phyloP scores from a whole-genome alignment of 2,329 filamentous ascomycete genomes.

The Clarireedia homoeocarpa region DNA sequence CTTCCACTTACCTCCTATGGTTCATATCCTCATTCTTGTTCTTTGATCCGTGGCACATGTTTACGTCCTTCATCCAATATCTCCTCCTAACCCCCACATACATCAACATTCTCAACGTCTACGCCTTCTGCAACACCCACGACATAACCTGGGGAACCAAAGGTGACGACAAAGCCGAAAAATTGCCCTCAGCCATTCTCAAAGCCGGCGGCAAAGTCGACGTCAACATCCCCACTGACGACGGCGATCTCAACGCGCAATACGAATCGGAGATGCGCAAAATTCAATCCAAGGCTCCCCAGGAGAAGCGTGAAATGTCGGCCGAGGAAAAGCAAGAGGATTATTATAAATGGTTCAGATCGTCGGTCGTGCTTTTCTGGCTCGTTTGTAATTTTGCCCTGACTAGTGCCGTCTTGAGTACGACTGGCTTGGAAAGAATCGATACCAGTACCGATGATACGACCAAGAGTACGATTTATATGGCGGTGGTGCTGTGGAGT shows the following conservation, averaged over 20 bases:
- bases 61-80: conserved; percentile 86
- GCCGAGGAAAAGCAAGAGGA: conserved; percentile 84
- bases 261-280: conserved; percentile 97
- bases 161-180: conserved; percentile 86
- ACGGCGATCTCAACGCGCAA: conserved; percentile 94
- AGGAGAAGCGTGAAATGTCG: conserved; percentile 62
- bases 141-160: conserved; percentile 99
- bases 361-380: conserved; percentile 96
- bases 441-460: conserved; percentile 64
- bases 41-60: conserved; percentile 98
- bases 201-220: conserved; percentile 55
- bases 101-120: conserved; percentile 95
- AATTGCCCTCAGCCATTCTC: conserved; percentile 83
- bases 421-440: conserved; percentile 65
- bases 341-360: conserved; percentile 94
- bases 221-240: conserved; percentile 96
- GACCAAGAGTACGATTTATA: conserved; percentile 53
- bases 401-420: conserved; percentile 86
- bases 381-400: conserved; percentile 87
- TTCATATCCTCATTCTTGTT: conserved; percentile 96
- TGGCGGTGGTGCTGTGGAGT: conserved; percentile 87
- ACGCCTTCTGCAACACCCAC: conserved; percentile 98
- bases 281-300: conserved; percentile 79
- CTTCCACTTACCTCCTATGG: conserved; percentile 86
- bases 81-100: conserved; percentile 87